Evolutionary conservation across 495 filamentous ascomycete genomes (phyloP), one percentile per base, ranked within the genome.

Genomic region (Penicillium dipodomyicola): DNA sequence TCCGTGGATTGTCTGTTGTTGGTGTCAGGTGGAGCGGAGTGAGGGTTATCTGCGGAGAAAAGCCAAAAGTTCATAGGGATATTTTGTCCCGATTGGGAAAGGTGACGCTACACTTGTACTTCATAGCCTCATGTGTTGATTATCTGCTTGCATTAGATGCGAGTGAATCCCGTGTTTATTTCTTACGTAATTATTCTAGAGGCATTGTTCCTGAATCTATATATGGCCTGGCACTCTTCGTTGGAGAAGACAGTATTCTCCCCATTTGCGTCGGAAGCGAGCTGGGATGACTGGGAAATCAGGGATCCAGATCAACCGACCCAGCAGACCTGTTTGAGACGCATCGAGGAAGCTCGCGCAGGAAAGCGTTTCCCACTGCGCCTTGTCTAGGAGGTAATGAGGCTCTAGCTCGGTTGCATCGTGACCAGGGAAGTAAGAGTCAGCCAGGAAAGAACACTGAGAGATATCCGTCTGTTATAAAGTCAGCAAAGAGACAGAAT

Each of bases 241-340:
- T 63, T 78, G 78, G 56, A 96, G 72, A 48, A 97, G 76, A 67
- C 92, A 97, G 72, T 96, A 91, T 39, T 82, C 72, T 48, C 90
- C 91, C 88, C 90, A 97, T 67, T 82, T 82, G 57, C 92, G 82
- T 54, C 75, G 83, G 49, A 82, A 86, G 52, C 77, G 77, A 53
- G 84, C 76, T 10, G 91, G 92, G 42, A 96, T 76, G 19, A 91
- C 62, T 10, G 81, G 73, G 62, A 79, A 76, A 59, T 95, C 82
- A 1, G 94, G 95, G 32, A 95, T 69, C 92, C 92, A 97, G 56
- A 96, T 71, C 32, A 90, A 79, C 49, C 94, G 81, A n/a, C 88
- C 87, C 3, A 96, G 47, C 23, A 89, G 74, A 40, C 81, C 74
- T 0, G 95, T 97, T 58, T 77, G 76, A 5, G 83, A 80, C 4